Evolutionary conservation across 208 protist species (phyloP), one percentile per base, ranked within the genome.

Genomic region (Acanthamoeba comandoni): DNA sequence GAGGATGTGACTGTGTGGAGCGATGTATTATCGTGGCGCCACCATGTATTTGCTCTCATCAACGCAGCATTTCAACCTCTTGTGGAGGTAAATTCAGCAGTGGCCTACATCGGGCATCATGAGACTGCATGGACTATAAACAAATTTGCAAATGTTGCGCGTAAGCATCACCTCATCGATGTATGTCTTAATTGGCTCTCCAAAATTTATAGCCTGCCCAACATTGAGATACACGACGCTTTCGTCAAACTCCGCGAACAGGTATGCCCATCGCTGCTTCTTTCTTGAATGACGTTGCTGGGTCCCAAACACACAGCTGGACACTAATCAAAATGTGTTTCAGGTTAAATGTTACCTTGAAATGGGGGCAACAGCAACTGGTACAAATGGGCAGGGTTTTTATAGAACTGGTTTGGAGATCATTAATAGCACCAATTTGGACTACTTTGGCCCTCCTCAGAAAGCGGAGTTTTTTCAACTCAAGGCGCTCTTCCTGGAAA

Each of bases 51-150:
- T 84, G 62, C 73, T 12, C 73, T 84, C n/a, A 84, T 84, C 51
- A 84, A 84, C n/a, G 73, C 26, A 12, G 73, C 73, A 17, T 84
- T 84, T 35, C 73, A 84, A 43, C 73, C 73, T 19, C 73, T 84
- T 2, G 26, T 84, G 15, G 73, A 84, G 52, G 73, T 84, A 48
- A 84, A 60, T 31, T 84, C 73, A 24, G 26, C 73, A 8, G 73
- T 84, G 51, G 73, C 90, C 55, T 93, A 92, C 67, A 67, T 93
- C 2, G 93, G 92, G 12, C 79, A 95, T 22, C 92, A 77, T 31
- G 95, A 96, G 55, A 94, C 91, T 13, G 93, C 95, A 13, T 96
- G 95, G 94, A 95, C 91, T 0, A 95, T 96, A 48, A 96, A 95
- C 67, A 93, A 84, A 24, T 94, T 94, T 55, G 92, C 93, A 11